phyloP scores from a whole-genome alignment of 306 rosid species.

The Fragaria iinumae region DNA sequence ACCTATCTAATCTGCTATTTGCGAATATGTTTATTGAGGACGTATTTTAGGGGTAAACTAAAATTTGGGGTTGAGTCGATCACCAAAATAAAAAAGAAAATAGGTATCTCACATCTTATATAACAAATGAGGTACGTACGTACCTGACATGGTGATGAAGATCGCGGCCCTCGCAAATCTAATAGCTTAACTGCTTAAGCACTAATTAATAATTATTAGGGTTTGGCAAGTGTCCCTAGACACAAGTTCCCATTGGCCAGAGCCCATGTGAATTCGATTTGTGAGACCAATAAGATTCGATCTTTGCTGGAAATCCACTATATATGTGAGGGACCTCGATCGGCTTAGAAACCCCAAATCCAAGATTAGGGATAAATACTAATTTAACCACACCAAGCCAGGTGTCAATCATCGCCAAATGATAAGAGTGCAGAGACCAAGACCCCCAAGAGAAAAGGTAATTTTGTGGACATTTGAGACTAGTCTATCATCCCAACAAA shows the following conservation, averaged over 20 bases:
- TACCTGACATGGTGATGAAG: neutral
- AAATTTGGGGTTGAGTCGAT: too few relatives aligned
- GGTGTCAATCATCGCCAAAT: conserved; percentile 75
- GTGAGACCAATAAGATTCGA: conserved; percentile 67
- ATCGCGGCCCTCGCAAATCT: neutral
- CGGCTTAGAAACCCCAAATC: conserved; percentile 20
- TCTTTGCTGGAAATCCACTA: conserved; percentile 14
- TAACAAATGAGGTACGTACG: too few relatives aligned
- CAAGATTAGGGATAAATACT: conserved; percentile 13
- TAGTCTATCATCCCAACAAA: conserved; percentile 31
- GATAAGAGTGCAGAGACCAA: conserved; percentile 42
- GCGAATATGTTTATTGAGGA: too few relatives aligned
- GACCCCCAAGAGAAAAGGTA: conserved; percentile 1
- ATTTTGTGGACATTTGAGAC: conserved; percentile 12
- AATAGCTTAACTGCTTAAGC: neutral
- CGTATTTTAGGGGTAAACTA: too few relatives aligned
- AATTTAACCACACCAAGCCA: conserved; percentile 36
- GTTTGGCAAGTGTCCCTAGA: conserved; percentile 37
- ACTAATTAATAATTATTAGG: conserved; percentile 35
- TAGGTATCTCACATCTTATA: neutral
- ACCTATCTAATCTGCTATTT: too few relatives aligned
- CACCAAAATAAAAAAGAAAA: too few relatives aligned
- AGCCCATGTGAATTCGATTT: conserved; percentile 50
- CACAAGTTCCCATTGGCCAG: conserved; percentile 38
- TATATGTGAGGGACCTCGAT: conserved; percentile 23